Evolutionary conservation across 352 stramenopile genomes (phyloP), one percentile per base, ranked within the genome.

Genomic region (Aphanomyces stellatus): DNA sequence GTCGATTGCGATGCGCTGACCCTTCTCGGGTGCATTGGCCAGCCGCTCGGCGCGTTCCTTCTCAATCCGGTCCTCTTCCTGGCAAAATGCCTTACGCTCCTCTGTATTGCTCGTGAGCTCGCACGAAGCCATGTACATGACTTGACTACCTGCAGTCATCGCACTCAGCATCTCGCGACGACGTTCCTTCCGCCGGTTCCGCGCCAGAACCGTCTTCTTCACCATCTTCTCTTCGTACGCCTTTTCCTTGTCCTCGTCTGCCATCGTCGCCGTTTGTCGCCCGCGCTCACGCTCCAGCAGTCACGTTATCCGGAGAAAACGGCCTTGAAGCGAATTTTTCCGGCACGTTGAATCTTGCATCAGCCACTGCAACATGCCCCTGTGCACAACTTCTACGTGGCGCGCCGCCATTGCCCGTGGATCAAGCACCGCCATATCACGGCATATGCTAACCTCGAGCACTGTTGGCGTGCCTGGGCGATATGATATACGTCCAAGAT

Each of bases 1-100:
- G 65, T 92, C 84, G 22, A 92, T 76, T 7, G 76, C 80, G 31
- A 92, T 69, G 2, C 72, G 75, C 62, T 88, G 76, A 49, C 65
- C 25, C 55, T 70, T 1, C 73, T 74, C 48, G 51, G 70, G 19
- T 72, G 65, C 65, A 88, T 72, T 24, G 69, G 72, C 51, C 73
- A 65, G 24, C 71, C 49, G 6, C 64, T 68, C 42, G 72, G 60
- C 22, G 69, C 61, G 30, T 82, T 87, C 10, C 77, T 56, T 11
- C 19, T 42, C 31, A 10, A 11, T 27, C 8, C 61, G 63, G 13
- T 59, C 71, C 68, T 88, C 79, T 10, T 78, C 62, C 4, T 76
- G 35, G 27, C 90, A 51, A 55, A 86, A 89, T 31, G 61, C 41
- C 1, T 67, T 72, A 25, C 81, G 79, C 37, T 88, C 74, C 15